Evolutionary conservation across 805 yeast species (phyloP).

Genomic region (Metschnikowia gelsemii): DNA sequence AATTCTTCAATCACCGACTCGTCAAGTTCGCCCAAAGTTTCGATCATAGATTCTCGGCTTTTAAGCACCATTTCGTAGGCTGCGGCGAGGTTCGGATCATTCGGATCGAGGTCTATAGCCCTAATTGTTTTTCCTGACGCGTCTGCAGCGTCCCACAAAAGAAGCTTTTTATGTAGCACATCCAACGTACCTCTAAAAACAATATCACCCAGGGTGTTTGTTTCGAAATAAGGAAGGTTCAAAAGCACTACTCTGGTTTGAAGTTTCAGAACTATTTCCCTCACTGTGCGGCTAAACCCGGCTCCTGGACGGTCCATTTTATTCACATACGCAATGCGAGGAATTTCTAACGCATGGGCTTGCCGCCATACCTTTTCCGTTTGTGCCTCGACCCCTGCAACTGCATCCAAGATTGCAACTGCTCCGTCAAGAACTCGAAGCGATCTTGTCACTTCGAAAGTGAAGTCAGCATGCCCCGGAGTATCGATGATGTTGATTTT

Average conservation of each 20-base stretch:
- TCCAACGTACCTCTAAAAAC: slow-evolving; percentile 74
- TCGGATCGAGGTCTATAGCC: slow-evolving; percentile 43
- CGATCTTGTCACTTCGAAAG: slow-evolving; percentile 89
- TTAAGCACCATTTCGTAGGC: slow-evolving; percentile 48
- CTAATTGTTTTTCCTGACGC: slow-evolving; percentile 51
- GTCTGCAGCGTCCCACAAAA: slow-evolving; percentile 49
- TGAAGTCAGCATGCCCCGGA: slow-evolving; percentile 97
- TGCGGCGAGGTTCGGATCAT: slow-evolving; percentile 14
- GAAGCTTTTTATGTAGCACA: slow-evolving; percentile 58
- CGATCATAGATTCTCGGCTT: slow-evolving; percentile 75
- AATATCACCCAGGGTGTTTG: slow-evolving; percentile 30
- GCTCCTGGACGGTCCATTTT: slow-evolving; percentile 98
- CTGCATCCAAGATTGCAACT: slow-evolving; percentile 88
- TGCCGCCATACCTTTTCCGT: slow-evolving; percentile 97
- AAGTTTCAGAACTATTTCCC: slow-evolving; percentile 74
- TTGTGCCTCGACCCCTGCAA: slow-evolving; percentile 98
- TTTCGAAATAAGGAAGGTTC: slow-evolving; percentile 71
- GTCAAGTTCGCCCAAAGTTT: slow-evolving; percentile 79
- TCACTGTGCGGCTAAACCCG: slow-evolving; percentile 86
- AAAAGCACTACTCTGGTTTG: slow-evolving; percentile 71
- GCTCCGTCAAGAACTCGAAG: slow-evolving; percentile 92
- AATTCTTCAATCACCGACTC: slow-evolving; percentile 76
- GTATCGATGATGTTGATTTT: slow-evolving; percentile 90
- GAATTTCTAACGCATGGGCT: slow-evolving; percentile 64
- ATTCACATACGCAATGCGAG: slow-evolving; percentile 78